A percentile compares a stretch with the other conserved stretches of the same genome.
Evolutionary conservation across 1,139 yeast species (phyloP).

Genomic region (Eremothecium cymbalariae): DNA sequence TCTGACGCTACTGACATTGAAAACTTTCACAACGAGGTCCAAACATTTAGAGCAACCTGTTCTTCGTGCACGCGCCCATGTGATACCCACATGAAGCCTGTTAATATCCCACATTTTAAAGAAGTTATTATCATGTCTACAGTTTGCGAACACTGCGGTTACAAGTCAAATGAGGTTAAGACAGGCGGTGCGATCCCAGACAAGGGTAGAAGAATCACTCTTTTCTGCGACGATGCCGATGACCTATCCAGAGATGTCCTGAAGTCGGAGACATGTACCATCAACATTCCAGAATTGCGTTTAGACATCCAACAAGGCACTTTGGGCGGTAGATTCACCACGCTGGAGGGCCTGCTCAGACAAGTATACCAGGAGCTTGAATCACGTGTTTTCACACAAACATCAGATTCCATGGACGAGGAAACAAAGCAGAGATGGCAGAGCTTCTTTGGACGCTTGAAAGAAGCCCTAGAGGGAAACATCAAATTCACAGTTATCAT

Average conservation of each 20-base stretch:
- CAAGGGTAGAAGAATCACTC: slow-evolving; percentile 66
- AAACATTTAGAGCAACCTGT: slow-evolving; percentile 86
- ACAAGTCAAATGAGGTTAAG: slow-evolving; percentile 93
- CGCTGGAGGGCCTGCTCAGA: slow-evolving; percentile 82
- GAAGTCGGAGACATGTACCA: slow-evolving; percentile 88
- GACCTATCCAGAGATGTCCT: slow-evolving; percentile 91
- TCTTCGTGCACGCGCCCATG: slow-evolving; percentile 72
- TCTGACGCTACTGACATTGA: slow-evolving; percentile 75
- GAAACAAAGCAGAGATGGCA: slow-evolving; percentile 75
- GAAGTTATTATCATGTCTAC: slow-evolving; percentile 97
- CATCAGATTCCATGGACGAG: slow-evolving; percentile 86
- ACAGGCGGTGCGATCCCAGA: slow-evolving; percentile 96
- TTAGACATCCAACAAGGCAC: slow-evolving; percentile 95
- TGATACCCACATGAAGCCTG: slow-evolving; percentile 93
- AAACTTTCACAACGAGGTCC: slow-evolving; percentile 81
- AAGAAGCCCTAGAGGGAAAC: slow-evolving; percentile 78
- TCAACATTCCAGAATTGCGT: slow-evolving; percentile 77
- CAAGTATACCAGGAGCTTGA: slow-evolving; percentile 90
- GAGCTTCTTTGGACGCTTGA: slow-evolving; percentile 61
- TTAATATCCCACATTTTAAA: slow-evolving; percentile 94
- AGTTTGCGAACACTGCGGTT: slow-evolving; percentile 86
- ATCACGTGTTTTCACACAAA: slow-evolving; percentile 72
- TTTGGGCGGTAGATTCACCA: slow-evolving; percentile 95
- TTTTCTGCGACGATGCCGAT: slow-evolving; percentile 80
- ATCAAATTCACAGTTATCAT: slow-evolving; percentile 74